Percentiles rank a stretch among this genome's conserved stretches.
Evolutionary conservation across 2,329 filamentous ascomycete genomes (phyloP).

Genomic region (Colletotrichum cordylinicola): DNA sequence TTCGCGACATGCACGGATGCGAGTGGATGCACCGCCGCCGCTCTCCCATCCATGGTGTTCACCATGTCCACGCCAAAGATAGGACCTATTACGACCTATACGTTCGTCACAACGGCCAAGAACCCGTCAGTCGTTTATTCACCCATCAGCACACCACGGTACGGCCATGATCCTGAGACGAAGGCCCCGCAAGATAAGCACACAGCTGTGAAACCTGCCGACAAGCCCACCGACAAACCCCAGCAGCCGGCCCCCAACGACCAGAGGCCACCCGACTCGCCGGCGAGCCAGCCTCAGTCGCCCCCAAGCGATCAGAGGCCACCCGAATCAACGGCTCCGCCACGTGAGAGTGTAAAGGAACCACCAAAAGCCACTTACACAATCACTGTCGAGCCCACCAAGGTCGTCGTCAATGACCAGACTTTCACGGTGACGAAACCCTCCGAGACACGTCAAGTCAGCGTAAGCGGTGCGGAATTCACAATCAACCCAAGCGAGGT

Average conservation of each 20-base stretch:
- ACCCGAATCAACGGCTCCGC: not conserved
- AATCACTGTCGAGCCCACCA: conserved; percentile 48
- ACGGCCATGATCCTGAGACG: conserved; percentile 13
- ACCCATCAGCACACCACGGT: conserved; percentile 15
- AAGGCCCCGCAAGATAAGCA: not conserved
- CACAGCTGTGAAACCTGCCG: not conserved
- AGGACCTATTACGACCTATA: conserved; percentile 35
- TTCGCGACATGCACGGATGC: not conserved
- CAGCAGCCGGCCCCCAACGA: not conserved
- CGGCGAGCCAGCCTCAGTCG: not conserved
- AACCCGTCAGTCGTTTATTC: conserved; percentile 55
- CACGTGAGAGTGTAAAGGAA: not conserved
- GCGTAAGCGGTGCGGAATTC: conserved; percentile 47
- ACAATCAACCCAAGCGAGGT: conserved; percentile 53
- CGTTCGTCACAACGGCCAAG: conserved; percentile 59
- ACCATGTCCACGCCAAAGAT: conserved; percentile 20
- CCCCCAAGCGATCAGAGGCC: not conserved
- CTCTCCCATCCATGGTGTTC: not conserved
- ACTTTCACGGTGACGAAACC: conserved; percentile 47
- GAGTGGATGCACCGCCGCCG: not conserved
- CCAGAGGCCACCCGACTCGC: conserved; percentile 11
- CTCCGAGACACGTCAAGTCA: conserved; percentile 45
- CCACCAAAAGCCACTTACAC: conserved; percentile 33
- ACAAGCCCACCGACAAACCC: not conserved
- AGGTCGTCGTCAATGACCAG: conserved; percentile 52